Base-by-base conservation (phyloP, 352 stramenopile species). In the Plasmopara halstedii region DNA sequence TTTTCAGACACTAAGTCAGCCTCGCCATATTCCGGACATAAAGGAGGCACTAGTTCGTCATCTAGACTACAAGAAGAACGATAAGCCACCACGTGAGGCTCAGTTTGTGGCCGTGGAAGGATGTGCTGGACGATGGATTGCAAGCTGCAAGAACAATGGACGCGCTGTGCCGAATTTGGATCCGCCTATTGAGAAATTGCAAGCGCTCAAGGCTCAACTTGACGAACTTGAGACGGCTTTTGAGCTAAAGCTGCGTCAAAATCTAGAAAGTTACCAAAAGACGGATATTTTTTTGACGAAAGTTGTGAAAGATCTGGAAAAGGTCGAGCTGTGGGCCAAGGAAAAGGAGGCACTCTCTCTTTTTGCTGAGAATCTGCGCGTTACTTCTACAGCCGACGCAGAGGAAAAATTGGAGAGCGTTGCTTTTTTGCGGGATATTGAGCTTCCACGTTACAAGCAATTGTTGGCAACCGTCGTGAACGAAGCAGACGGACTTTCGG, bases 101-200 rank as follows among this genome's bases (percentile, higher is more conserved):
- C 64, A 84, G 42, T 93, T 83, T 43, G 81, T 93, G 17, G 64
- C 73, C 0, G 73, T 93, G 3, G 81, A 93, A 68, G 77, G 78
- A 18, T 85, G 68, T 29, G 79, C 77, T 17, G 78, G 81, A 10
- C 81, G 78, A 15, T 93, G 81, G 81, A 78, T 90, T 27, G 70
- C 81, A 21, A 89, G 77, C 47, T 93, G 81, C 64, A 90, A 90
- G 67, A 90, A 90, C 69, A 93, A 93, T 56, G 73, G 80, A 33
- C 81, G 81, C 17, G 69, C 70, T 4, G 72, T 83, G 11, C 81
- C 81, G 1, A 69, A 73, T 47, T 51, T 93, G 18, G 60, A 83
- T 22, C 81, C 81, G 23, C 70, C 81, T 3, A 67, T 93, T 37
- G 81, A 91, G 53, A 83, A 87, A 41, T 42, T 94, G 21, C 81